Evolutionary conservation across 257 asterid genomes (phyloP).

Genomic region (Fraxinus americana): DNA sequence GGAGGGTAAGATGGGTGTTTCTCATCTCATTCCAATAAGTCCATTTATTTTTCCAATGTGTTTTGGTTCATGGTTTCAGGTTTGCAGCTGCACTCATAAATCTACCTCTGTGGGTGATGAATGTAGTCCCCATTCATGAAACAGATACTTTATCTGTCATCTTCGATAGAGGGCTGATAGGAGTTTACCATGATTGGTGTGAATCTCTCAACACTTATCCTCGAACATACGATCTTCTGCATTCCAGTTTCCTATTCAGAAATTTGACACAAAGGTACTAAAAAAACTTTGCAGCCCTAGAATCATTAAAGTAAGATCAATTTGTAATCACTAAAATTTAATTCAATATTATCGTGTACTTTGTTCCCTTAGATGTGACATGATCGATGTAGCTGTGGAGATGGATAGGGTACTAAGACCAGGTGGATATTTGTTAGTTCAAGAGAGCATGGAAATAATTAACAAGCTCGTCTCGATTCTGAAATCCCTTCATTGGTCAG

Average conservation of each 20-base stretch:
- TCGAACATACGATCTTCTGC: slow-evolving; percentile 88
- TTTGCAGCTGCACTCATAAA: slow-evolving; percentile 83
- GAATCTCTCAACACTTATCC: slow-evolving; percentile 92
- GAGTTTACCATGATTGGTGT: slow-evolving; percentile 98
- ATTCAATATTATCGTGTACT: not conserved
- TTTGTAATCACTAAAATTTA: not conserved
- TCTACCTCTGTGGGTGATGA: slow-evolving; percentile 85
- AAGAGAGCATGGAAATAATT: slow-evolving; percentile 62
- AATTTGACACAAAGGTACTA: slow-evolving; percentile 71
- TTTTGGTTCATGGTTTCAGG: slow-evolving; percentile 35
- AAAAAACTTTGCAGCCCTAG: not conserved
- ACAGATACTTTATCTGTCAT: slow-evolving; percentile 74
- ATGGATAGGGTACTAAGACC: slow-evolving; percentile 88
- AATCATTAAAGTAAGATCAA: not conserved
- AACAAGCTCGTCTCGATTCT: slow-evolving; percentile 53
- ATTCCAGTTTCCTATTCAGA: slow-evolving; percentile 74
- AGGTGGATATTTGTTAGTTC: slow-evolving; percentile 78
- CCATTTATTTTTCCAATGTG: not conserved
- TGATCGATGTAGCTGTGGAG: slow-evolving; percentile 74
- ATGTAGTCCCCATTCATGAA: slow-evolving; percentile 70
- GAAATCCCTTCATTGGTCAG: slow-evolving; percentile 81
- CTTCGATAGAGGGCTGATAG: slow-evolving; percentile 87
- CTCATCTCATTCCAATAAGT: not conserved
- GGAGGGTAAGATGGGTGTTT: slow-evolving; percentile 75
- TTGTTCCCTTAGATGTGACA: slow-evolving; percentile 66